Evolutionary conservation across 257 asterid genomes (phyloP).

Genomic region (Lithospermum erythrorhizon): DNA sequence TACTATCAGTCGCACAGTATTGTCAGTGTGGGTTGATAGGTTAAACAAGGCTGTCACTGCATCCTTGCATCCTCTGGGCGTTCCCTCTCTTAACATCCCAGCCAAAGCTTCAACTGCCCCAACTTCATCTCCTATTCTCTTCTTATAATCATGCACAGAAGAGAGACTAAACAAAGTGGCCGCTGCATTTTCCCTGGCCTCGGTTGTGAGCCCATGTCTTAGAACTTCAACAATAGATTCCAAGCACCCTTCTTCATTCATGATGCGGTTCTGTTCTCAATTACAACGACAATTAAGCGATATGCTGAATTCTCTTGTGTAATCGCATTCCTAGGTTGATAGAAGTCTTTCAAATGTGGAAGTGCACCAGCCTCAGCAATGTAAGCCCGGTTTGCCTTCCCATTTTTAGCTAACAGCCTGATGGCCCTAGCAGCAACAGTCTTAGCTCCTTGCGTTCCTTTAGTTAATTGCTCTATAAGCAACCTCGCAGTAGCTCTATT

Average conservation of each 20-base stretch:
- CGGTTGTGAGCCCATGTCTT: slow-evolving; percentile 57
- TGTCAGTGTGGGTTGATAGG: slow-evolving; percentile 62
- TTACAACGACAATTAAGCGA: slow-evolving; percentile 79
- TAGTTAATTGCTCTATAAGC: slow-evolving; percentile 52
- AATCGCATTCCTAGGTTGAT: slow-evolving; percentile 35
- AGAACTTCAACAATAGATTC: slow-evolving; percentile 54
- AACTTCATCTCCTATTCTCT: slow-evolving; percentile 50
- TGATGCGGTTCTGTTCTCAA: slow-evolving; percentile 57
- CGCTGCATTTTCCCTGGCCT: slow-evolving; percentile 89
- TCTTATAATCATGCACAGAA: slow-evolving; percentile 80
- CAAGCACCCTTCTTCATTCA: slow-evolving; percentile 72
- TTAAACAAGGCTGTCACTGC: slow-evolving; percentile 87
- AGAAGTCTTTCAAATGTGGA: slow-evolving; percentile 53
- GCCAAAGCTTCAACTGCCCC: slow-evolving; percentile 79
- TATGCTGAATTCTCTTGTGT: slow-evolving; percentile 81
- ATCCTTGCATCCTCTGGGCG: slow-evolving; percentile 74
- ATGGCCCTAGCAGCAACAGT: slow-evolving; percentile 74
- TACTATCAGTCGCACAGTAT: slow-evolving; percentile 54
- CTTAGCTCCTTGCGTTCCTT: slow-evolving; percentile 50
- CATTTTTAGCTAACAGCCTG: slow-evolving; percentile 68
- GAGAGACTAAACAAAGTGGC: slow-evolving; percentile 92
- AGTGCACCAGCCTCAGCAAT: slow-evolving; percentile 84
- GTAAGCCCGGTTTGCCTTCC: slow-evolving; percentile 61
- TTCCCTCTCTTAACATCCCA: slow-evolving; percentile 49
- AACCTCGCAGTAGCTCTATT: slow-evolving; percentile 55